Evolutionary conservation across 2,329 filamentous ascomycete genomes (phyloP), one percentile per base, ranked within the genome.

Genomic region (Fusarium sp.): DNA sequence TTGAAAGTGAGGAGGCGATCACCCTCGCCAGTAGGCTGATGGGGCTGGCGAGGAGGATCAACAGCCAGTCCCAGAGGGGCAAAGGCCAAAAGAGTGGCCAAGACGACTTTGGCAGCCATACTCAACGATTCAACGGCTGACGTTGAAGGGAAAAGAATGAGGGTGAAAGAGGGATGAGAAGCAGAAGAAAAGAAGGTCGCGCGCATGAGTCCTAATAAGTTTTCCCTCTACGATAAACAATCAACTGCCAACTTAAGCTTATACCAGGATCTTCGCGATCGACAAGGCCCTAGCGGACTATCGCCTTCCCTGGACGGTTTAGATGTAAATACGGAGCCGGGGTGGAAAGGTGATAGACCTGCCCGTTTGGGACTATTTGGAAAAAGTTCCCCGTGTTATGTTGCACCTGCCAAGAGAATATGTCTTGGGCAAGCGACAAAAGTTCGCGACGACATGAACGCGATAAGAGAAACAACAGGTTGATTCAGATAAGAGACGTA

Each of bases 1-100:
- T 89, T 89, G 82, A 86, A 91, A 1, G 81, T 86, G 62, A 90
- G 78, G 9, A 88, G 81, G 52, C 85, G 86, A 30, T 84, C 80
- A 10, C 88, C 88, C 65, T 84, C 84, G 23, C 87, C 87, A 6
- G 81, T 80, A 6, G 88, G 88, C 56, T 87, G 85, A 62, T 84
- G 80, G 11, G 87, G 85, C 52, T 83, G 79, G 31, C 88, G 84
- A 7, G 85, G 81, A 46, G 86, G 85, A 26, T 86, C 82, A 72
- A 85, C 81, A 41, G 82, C 81, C 16, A 59, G 37, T 10, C 65
- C 66, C 19, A 73, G 10, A 45, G 60, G 54, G 28, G 70, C 53
- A n/a, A 74, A 39, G 11, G 70, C 69, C 53, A 73, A 62, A 51
- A 74, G 39, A 44, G 70, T 46, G 46, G 71, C 66, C 18, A 72